Conservation (phyloP, 371 early-diverging fungal genomes). For the Nematocida displodere region DNA sequence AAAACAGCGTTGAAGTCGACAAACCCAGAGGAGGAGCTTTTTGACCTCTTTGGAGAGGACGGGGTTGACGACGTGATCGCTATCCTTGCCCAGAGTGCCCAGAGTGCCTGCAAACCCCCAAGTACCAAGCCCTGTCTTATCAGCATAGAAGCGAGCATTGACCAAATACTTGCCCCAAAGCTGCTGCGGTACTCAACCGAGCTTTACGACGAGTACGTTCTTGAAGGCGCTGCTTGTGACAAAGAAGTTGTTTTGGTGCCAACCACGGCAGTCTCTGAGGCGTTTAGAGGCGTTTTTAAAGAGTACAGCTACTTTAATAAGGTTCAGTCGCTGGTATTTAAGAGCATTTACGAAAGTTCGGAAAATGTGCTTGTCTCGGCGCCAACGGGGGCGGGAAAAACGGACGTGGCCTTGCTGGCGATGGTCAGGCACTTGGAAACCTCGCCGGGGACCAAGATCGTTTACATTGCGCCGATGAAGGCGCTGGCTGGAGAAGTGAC, state of each 20-base stretch:
- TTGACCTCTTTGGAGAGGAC: constrained; percentile 62
- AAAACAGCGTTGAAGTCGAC: constrained; percentile 36
- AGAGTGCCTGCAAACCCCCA: background rate
- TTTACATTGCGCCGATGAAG: constrained; percentile 99
- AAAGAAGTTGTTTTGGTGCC: background rate
- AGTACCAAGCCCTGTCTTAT: background rate
- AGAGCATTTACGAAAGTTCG: constrained; percentile 77
- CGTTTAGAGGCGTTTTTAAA: constrained; percentile 13
- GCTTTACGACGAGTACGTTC: constrained; percentile 35
- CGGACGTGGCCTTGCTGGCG: constrained; percentile 77
- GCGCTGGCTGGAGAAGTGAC: constrained; percentile 96
- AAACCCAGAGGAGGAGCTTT: constrained; percentile 51
- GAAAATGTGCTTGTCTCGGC: constrained; percentile 86
- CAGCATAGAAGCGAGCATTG: constrained; percentile 21
- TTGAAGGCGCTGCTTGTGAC: background rate
- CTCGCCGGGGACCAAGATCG: constrained; percentile 79
- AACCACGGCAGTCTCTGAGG: background rate
- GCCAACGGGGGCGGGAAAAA: constrained; percentile 94
- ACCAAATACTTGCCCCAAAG: constrained; percentile 48
- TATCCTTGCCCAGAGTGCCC: constrained; percentile 36
- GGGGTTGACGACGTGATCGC: constrained; percentile 49
- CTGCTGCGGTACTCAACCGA: constrained; percentile 10
- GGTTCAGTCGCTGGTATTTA: constrained; percentile 92
- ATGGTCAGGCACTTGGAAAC: constrained; percentile 67
- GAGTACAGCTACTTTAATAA: constrained; percentile 78